phyloP scores from a whole-genome alignment of 1,284 basidiomycete genomes.

The Ganoderma multipileum region DNA sequence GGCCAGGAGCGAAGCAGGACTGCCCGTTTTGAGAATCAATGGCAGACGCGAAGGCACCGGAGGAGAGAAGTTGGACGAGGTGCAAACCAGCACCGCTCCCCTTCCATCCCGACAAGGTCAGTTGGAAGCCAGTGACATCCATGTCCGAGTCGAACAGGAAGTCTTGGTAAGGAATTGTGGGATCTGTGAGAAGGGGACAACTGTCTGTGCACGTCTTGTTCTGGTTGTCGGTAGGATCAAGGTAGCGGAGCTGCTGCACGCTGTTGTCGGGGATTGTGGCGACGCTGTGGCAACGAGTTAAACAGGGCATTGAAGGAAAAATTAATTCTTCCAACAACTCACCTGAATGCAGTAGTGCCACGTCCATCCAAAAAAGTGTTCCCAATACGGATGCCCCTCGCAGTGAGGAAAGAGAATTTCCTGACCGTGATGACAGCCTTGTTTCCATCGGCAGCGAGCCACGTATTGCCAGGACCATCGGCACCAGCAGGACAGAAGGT shows the following conservation, averaged over 20 bases:
- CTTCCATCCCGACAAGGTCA: slow-evolving; percentile 80
- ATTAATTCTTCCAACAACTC: slow-evolving; percentile 34
- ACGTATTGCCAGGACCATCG: slow-evolving; percentile 84
- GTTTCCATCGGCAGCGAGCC: slow-evolving; percentile 82
- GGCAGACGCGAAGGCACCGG: slow-evolving; percentile 87
- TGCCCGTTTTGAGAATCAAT: slow-evolving; percentile 62
- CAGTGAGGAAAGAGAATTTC: slow-evolving; percentile 74
- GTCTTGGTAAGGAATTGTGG: slow-evolving; percentile 85
- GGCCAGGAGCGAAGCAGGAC: slow-evolving; percentile 79
- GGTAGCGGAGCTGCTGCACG: slow-evolving; percentile 77
- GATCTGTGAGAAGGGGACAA: slow-evolving; percentile 80
- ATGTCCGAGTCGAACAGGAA: slow-evolving; percentile 77
- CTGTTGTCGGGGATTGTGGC: slow-evolving; percentile 90
- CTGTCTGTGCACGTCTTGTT: slow-evolving; percentile 73
- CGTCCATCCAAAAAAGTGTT: slow-evolving; percentile 87
- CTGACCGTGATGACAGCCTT: slow-evolving; percentile 78
- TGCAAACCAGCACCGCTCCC: slow-evolving; percentile 87
- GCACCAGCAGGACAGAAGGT: slow-evolving; percentile 85
- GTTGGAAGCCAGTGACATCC: slow-evolving; percentile 81
- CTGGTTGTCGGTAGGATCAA: slow-evolving; percentile 78
- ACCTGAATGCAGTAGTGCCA: slow-evolving; percentile 89
- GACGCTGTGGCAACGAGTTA: slow-evolving; percentile 53
- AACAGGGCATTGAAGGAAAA: slow-evolving; percentile 11
- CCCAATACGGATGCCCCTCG: slow-evolving; percentile 85
- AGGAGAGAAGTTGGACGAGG: slow-evolving; percentile 88